Evolutionary conservation across 768 basidiomycete species (phyloP).

Genomic region (Gloeopeniophorella convolvens): DNA sequence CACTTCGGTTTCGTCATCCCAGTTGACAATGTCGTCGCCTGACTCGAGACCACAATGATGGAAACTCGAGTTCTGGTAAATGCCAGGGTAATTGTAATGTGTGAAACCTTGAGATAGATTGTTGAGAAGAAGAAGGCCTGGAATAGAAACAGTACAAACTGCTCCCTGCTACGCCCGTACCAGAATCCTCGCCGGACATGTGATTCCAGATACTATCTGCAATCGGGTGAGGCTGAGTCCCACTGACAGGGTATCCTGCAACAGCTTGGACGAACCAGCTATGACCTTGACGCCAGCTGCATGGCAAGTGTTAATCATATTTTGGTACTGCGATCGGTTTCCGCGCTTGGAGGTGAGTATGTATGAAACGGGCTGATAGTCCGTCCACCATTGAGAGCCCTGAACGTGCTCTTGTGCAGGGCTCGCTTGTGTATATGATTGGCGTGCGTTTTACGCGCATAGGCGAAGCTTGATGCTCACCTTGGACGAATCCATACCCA

Average conservation of each 20-base stretch:
- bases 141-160: neutral
- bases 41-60: conserved; percentile 57
- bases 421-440: conserved; percentile 31
- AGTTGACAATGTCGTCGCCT: conserved; percentile 49
- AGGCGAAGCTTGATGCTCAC: conserved; percentile 23
- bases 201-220: conserved; percentile 59
- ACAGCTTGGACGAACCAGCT: conserved; percentile 26
- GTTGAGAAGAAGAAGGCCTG: neutral
- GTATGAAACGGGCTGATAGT: conserved; percentile 66
- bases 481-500: conserved; percentile 61
- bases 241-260: too few relatives aligned
- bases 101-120: conserved; percentile 32
- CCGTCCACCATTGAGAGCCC: conserved; percentile 67
- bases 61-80: conserved; percentile 39
- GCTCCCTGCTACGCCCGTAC: conserved; percentile 23
- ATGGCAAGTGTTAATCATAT: conserved; percentile 36
- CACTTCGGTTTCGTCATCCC: conserved; percentile 45
- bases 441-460: too few relatives aligned
- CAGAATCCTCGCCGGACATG: conserved; percentile 48
- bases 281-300: conserved; percentile 35
- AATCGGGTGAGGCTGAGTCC: neutral
- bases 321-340: conserved; percentile 41
- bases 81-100: conserved; percentile 37
- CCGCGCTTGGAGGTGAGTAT: conserved; percentile 61
- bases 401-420: conserved; percentile 53